phyloP scores from a whole-genome alignment of 345 rosid species.

The Erucastrum elatum region DNA sequence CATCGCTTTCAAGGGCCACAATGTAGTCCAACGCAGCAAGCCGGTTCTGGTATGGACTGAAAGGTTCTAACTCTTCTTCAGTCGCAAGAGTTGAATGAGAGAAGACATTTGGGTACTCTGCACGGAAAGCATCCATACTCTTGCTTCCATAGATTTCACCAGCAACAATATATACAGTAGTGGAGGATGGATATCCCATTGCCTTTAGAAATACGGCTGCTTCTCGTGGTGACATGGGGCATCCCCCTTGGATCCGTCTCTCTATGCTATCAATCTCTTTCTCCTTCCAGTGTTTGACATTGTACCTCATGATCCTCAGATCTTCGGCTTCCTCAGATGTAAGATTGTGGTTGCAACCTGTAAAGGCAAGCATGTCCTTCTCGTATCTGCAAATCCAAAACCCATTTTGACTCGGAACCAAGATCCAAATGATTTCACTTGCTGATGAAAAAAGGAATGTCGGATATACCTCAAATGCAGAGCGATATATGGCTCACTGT shows the following conservation, averaged over 20 bases:
- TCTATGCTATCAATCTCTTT: conserved; percentile 82
- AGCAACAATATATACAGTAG: conserved; percentile 87
- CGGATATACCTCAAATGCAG: conserved; percentile 67
- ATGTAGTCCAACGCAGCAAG: conserved; percentile 91
- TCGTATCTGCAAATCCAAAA: conserved; percentile 67
- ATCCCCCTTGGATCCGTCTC: conserved; percentile 77
- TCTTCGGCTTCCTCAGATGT: conserved; percentile 71
- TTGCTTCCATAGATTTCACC: conserved; percentile 80
- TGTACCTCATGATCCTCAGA: conserved; percentile 76
- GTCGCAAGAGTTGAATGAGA: conserved; percentile 81
- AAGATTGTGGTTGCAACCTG: conserved; percentile 95
- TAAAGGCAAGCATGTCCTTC: conserved; percentile 99
- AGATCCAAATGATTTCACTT: background rate
- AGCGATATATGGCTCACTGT: conserved; percentile 76
- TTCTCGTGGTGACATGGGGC: conserved; percentile 98
- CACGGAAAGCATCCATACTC: conserved; percentile 73
- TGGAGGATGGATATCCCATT: conserved; percentile 88
- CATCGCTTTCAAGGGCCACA: conserved; percentile 90
- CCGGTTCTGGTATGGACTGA: conserved; percentile 76
- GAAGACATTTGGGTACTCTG: conserved; percentile 83
- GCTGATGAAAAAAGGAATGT: background rate
- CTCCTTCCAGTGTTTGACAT: conserved; percentile 92
- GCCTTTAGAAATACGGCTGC: conserved; percentile 94
- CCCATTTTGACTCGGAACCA: conserved; percentile 4
- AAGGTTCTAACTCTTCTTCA: conserved; percentile 75